Evolutionary conservation across 108 stramenopile genomes (phyloP).

Genomic region (Conticribra guillardii): DNA sequence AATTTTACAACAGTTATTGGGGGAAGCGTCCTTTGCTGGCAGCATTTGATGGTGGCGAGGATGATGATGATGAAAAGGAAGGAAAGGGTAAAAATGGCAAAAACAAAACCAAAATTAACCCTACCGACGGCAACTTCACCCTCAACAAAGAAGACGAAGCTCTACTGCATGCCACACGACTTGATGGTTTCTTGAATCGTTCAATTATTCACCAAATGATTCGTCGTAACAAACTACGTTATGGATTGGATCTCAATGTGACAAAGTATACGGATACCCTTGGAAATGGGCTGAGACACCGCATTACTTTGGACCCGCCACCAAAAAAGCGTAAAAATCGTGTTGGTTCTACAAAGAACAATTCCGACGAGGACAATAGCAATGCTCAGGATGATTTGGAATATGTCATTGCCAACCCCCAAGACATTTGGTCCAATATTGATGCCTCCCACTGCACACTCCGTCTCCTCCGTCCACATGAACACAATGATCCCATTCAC

Average conservation of each 20-base stretch:
- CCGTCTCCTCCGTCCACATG: conserved; percentile 94
- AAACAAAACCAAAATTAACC: conserved; percentile 2
- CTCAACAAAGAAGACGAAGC: not conserved
- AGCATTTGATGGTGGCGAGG: conserved; percentile 21
- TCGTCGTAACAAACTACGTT: conserved; percentile 63
- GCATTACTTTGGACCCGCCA: conserved; percentile 74
- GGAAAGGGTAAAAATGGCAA: conserved; percentile 14
- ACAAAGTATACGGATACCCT: conserved; percentile 80
- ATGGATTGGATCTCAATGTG: conserved; percentile 92
- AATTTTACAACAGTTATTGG: conserved; percentile 84
- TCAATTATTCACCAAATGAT: conserved; percentile 61
- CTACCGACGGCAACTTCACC: not conserved
- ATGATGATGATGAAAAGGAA: conserved; percentile 6
- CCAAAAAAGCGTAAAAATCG: conserved; percentile 36
- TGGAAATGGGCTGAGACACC: conserved; percentile 76
- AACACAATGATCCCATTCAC: conserved; percentile 81
- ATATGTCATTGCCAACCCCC: conserved; percentile 65
- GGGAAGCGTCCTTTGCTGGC: conserved; percentile 86
- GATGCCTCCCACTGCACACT: conserved; percentile 84
- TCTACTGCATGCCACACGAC: conserved; percentile 34
- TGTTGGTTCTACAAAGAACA: not conserved
- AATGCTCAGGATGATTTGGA: too few species aligned
- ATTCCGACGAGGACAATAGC: conserved; percentile 24
- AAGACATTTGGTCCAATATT: conserved; percentile 83
- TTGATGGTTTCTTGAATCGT: conserved; percentile 68